Evolutionary conservation across 2,329 filamentous ascomycete genomes (phyloP), one percentile per base, ranked within the genome.

Genomic region (Cercospora sesami): DNA sequence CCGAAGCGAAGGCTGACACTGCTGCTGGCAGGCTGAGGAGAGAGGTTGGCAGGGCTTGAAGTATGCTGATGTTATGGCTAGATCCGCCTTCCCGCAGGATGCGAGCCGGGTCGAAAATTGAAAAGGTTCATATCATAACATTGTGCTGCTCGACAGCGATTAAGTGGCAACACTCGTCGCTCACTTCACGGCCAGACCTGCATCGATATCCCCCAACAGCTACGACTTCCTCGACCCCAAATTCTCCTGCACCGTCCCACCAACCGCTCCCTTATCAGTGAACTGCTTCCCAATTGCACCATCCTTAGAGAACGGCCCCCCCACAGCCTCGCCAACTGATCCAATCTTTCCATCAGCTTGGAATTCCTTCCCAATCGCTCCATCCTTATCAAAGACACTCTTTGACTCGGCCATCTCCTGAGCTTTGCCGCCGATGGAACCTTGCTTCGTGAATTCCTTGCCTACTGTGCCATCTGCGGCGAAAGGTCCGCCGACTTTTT

Each of bases 1-100:
- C 94, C 3, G 92, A 94, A 73, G 83, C 85, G 48, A 80, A 83
- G 63, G 81, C 85, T 30, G 82, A 83, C n/a, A 87, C 86, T 69
- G 87, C 87, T 67, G 86, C 86, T 65, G 89, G 85, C 63, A 84
- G 89, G 74, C 77, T 91, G 74, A 83, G 87, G 73, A 86, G 85
- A 74, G 88, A 90, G 73, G 78, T 90, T 67, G 86, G 83, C 31
- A 82, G 86, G 60, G 63, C 67, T 14, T 75, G 48, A 69, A 42
- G 31, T 21, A 42, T 61, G 33, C 33, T 33, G 10, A 26, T 26
- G 14, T 10, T 1, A n/a, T 33, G 3, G 16, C 58, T 5, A 12
- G 12, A 33, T 31, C 12, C 26, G 5, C 16, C 3, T 30, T 58
- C 7, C 36, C 16, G 3, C 28, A 21, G 2, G 0, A 12, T 26